Conservation (phyloP, 2,329 filamentous ascomycete genomes). For the Ophiostoma perfectum region DNA sequence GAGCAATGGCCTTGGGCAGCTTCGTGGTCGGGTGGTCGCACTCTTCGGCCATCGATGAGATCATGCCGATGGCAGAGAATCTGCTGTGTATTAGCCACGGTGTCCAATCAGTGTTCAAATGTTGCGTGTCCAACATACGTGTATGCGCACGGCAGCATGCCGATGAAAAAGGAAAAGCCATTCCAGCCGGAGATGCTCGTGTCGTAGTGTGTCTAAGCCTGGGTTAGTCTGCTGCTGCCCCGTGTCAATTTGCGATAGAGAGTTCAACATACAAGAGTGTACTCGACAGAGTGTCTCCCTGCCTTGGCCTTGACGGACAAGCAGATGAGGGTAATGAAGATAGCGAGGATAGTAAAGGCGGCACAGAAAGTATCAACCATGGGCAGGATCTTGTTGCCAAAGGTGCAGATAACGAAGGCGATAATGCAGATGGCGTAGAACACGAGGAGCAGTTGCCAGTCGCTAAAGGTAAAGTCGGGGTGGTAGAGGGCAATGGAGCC, state of each 20-base stretch:
- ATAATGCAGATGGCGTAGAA: constrained; percentile 23
- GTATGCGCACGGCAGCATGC: constrained; percentile 21
- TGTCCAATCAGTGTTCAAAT: too few relatives aligned
- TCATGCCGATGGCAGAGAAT: constrained; percentile 23
- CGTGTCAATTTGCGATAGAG: background rate
- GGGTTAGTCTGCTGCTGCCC: background rate
- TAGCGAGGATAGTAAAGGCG: constrained; percentile 43
- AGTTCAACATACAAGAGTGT: constrained; percentile 1
- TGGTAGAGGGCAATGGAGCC: constrained; percentile 54
- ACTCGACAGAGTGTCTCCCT: constrained; percentile 14
- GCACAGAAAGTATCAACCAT: constrained; percentile 42
- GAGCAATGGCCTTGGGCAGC: constrained; percentile 19
- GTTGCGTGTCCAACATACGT: constrained; percentile 6
- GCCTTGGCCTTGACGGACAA: constrained; percentile 40
- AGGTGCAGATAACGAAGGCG: constrained; percentile 27
- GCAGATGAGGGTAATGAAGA: constrained; percentile 45
- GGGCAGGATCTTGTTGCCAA: constrained; percentile 43
- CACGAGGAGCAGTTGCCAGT: constrained; percentile 21
- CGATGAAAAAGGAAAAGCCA: constrained; percentile 24
- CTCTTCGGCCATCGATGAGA: constrained; percentile 24
- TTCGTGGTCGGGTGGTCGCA: constrained; percentile 21
- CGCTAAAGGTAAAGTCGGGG: constrained; percentile 28
- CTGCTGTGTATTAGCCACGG: background rate
- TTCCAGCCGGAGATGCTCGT: constrained; percentile 40
- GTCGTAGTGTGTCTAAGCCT: constrained; percentile 17